Evolutionary conservation across 2,329 filamentous ascomycete genomes (phyloP), one percentile per base, ranked within the genome.

Genomic region (Scleromitrula shiraiana): DNA sequence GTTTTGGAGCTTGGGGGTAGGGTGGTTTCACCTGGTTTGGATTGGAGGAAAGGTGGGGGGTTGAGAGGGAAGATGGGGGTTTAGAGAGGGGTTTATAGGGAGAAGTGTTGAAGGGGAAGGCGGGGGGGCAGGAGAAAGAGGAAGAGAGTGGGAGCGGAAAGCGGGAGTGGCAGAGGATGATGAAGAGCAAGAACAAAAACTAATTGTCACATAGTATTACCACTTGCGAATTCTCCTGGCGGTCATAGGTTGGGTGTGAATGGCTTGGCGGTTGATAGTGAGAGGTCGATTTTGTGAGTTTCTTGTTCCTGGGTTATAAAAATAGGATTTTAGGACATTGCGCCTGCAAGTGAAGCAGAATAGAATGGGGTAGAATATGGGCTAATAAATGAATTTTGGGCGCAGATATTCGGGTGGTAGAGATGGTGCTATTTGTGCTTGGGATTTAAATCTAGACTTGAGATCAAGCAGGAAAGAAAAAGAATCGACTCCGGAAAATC

Each of bases 341-440:
- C 33, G 12, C 6, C 2, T 20, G 7, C 7, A 17, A 17, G 19
- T 10, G 7, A 7, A 17, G 17, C 15, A 22, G 17, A 37, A 3
- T 19, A 37, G 10, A 15, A 19, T 19, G 6, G 33, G 12, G 3
- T 37, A 7, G 17, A 37, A 19, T 20, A 12, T 6, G 9, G 6
- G 17, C 33, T 37, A 37, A 37, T 37, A 7, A 7, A 10, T 19
- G 51, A 51, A 57, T n/a, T n/a, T n/a, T n/a, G n/a, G n/a, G n/a
- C n/a, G n/a, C n/a, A 96, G 90, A 61, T 98, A 97, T 70, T 96
- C 93, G 38, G 93, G 88, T 56, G 93, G 93, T 51, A 84, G 93
- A 64, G 93, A 98, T 68, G 93, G 93, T 59, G 85, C 93, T 42
- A 84, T 98, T 57, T 98, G 93, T 70, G 88, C 91, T 52, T 98